Evolutionary conservation across 2,329 filamentous ascomycete genomes (phyloP).

Genomic region (Ampelomyces quisqualis): DNA sequence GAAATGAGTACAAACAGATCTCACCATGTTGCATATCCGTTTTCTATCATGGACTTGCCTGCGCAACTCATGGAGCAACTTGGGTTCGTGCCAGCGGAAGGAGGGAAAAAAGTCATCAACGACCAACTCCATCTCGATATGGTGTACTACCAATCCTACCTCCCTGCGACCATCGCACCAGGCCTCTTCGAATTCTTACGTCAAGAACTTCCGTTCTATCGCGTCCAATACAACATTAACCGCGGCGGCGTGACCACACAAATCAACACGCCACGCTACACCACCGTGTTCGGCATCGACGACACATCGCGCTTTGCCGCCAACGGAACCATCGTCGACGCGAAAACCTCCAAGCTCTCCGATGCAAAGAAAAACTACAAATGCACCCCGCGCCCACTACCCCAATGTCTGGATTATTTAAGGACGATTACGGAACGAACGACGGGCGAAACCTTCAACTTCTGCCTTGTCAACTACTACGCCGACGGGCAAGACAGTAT

Average conservation of each 20-base stretch:
- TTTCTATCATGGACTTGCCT: constrained; percentile 53
- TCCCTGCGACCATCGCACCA: constrained; percentile 58
- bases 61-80: constrained; percentile 46
- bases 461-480: constrained; percentile 82
- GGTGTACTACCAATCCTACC: constrained; percentile 73
- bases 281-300: constrained; percentile 62
- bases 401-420: constrained; percentile 66
- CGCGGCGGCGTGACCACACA: constrained; percentile 63
- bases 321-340: constrained; percentile 44
- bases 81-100: constrained; percentile 51
- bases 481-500: constrained; percentile 75
- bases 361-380: constrained; percentile 55
- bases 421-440: constrained; percentile 64
- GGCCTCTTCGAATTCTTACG: constrained; percentile 71
- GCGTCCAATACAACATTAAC: constrained; percentile 71
- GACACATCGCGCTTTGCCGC: constrained; percentile 62
- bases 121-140: constrained; percentile 71
- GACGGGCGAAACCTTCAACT: constrained; percentile 70
- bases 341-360: constrained; percentile 46
- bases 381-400: constrained; percentile 68
- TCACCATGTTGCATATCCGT: constrained; percentile 55
- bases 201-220: constrained; percentile 71
- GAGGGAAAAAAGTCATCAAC: constrained; percentile 60
- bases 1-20: constrained; percentile 34
- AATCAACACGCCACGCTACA: constrained; percentile 64